Conservation (phyloP, 495 filamentous ascomycete genomes). For the Amphirosellinia nigrospora region DNA sequence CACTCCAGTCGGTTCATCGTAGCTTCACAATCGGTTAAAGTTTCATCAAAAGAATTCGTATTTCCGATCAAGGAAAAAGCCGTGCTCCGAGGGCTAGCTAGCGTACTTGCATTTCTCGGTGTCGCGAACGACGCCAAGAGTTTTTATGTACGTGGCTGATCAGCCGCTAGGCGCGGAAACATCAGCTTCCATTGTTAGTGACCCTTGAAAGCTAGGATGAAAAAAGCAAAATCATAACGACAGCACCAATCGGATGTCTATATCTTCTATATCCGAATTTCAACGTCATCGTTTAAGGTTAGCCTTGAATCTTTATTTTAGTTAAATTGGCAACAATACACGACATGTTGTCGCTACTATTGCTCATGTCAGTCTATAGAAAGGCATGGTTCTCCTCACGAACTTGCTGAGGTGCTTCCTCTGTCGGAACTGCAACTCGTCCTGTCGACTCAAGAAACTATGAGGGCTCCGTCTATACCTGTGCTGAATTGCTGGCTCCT, state of each 20-base stretch:
- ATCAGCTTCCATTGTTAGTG: not conserved
- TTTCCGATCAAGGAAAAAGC: not conserved
- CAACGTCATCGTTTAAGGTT: not conserved
- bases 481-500: constrained; percentile 4
- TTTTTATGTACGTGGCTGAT: not conserved
- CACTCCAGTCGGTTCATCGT: not conserved
- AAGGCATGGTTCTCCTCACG: not conserved
- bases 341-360: too few relatives aligned
- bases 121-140: not conserved
- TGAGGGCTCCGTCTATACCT: not conserved
- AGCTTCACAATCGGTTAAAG: not conserved
- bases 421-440: not conserved
- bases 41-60: not conserved
- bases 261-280: not conserved
- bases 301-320: not conserved
- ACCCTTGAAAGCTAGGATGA: not conserved
- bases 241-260: not conserved
- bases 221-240: not conserved
- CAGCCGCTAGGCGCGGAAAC: not conserved
- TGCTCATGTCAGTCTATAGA: not conserved
- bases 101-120: not conserved
- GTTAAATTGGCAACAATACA: not conserved
- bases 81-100: too few relatives aligned
- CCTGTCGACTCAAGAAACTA: not conserved
- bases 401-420: not conserved